Evolutionary conservation across 1,139 yeast genomes (phyloP).

Genomic region (Yamadazyma atlantica): DNA sequence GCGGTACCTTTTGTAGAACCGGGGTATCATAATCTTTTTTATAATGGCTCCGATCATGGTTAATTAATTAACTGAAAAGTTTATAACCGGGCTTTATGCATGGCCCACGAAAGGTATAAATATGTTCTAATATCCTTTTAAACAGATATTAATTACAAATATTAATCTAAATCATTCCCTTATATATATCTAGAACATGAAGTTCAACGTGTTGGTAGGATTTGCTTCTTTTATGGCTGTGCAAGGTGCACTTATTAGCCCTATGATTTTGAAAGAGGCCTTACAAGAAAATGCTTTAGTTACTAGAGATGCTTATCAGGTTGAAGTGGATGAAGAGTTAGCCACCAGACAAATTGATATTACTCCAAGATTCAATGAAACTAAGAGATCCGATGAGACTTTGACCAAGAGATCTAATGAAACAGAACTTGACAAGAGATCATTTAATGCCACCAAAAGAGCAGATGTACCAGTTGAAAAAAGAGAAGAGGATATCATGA

Average conservation of each 20-base stretch:
- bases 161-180: not conserved
- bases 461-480: not conserved
- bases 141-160: not conserved
- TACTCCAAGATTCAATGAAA: not conserved
- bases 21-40: not conserved
- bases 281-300: conserved; percentile 1
- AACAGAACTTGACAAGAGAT: not conserved
- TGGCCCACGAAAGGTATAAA: not conserved
- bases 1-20: not conserved
- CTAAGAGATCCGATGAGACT: conserved; percentile 1
- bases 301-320: not conserved
- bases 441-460: not conserved
- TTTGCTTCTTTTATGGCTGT: not conserved
- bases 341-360: not conserved
- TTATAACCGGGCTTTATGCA: not conserved
- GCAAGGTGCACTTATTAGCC: not conserved
- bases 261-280: not conserved
- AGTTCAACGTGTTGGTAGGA: conserved; percentile 1
- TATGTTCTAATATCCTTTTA: not conserved
- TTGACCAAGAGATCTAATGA: not conserved
- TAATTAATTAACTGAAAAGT: not conserved
- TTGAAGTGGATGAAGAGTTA: not conserved
- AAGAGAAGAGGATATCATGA: conserved; percentile 1
- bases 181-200: not conserved
- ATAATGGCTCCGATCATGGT: not conserved